phyloP scores from a whole-genome alignment of 805 yeast species.

The Schwanniomyces sp. region DNA sequence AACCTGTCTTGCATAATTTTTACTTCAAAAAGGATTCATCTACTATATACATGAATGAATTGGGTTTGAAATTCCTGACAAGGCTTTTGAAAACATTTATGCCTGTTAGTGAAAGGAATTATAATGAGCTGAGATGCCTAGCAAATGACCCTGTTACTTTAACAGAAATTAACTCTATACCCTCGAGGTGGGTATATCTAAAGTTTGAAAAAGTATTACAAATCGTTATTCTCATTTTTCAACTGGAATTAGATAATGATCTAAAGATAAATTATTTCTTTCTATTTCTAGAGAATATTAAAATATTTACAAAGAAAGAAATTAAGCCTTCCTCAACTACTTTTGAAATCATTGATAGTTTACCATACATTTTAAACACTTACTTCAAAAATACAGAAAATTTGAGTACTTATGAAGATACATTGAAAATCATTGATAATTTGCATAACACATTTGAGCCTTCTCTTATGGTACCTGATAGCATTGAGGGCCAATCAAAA shows the following conservation, averaged over 20 bases:
- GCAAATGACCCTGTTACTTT: slow-evolving; percentile 29
- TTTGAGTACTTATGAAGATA: slow-evolving; percentile 13
- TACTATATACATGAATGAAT: slow-evolving; percentile 20
- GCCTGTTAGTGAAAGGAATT: slow-evolving; percentile 18
- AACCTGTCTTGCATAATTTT: slow-evolving; percentile 28
- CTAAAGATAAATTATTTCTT: slow-evolving; percentile 22
- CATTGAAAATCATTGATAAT: slow-evolving; percentile 22
- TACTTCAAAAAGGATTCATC: slow-evolving; percentile 31
- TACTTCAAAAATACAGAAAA: slow-evolving; percentile 17
- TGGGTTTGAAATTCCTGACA: slow-evolving; percentile 27
- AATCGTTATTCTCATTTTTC: slow-evolving; percentile 19
- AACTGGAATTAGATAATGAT: slow-evolving; percentile 21
- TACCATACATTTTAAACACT: slow-evolving; percentile 23
- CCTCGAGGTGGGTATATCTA: slow-evolving; percentile 32
- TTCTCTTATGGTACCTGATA: slow-evolving; percentile 9
- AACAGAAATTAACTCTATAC: slow-evolving; percentile 29
- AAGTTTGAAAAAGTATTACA: slow-evolving; percentile 32
- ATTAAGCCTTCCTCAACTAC: slow-evolving; percentile 27
- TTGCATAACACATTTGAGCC: slow-evolving; percentile 36
- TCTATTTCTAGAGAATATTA: slow-evolving; percentile 24
- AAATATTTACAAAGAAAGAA: slow-evolving; percentile 29
- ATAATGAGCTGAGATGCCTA: slow-evolving; percentile 29
- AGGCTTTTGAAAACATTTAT: slow-evolving; percentile 22
- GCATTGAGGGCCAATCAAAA: slow-evolving; percentile 1
- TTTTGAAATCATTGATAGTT: slow-evolving; percentile 29